Conservation (phyloP, 23 red algal genomes). For the Gracilariopsis chorda region DNA sequence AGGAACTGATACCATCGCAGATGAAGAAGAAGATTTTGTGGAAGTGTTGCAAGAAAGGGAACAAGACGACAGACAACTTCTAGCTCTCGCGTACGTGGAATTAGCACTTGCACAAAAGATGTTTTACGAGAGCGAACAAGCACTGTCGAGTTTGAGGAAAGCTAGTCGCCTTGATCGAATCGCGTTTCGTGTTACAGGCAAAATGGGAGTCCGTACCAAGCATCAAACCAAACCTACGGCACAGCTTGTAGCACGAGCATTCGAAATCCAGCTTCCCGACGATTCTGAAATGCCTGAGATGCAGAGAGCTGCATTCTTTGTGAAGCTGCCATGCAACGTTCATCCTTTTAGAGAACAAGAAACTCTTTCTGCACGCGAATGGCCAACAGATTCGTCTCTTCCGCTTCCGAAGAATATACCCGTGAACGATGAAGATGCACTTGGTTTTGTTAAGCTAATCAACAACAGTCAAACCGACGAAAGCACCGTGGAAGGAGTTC, state of each 20-base stretch:
- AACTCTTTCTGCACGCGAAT: neutral
- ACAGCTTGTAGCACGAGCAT: constrained; percentile 67
- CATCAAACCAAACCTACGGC: constrained; percentile 69
- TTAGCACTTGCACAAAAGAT: constrained; percentile 19
- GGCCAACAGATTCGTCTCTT: neutral
- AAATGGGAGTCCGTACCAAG: constrained; percentile 80
- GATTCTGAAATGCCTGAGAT: neutral
- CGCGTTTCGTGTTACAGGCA: constrained; percentile 30
- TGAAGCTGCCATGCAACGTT: neutral
- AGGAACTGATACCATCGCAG: neutral
- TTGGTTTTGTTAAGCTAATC: constrained; percentile 69
- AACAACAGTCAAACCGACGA: neutral
- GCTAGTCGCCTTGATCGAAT: constrained; percentile 20
- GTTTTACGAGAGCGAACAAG: constrained; percentile 58
- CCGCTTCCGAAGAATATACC: constrained; percentile 71
- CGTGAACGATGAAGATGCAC: constrained; percentile 76
- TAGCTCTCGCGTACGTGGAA: constrained; percentile 37
- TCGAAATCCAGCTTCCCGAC: neutral
- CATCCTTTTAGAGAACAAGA: neutral
- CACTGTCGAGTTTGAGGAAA: constrained; percentile 12
- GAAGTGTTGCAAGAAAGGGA: neutral
- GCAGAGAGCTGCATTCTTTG: neutral
- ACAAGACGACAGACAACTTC: neutral
- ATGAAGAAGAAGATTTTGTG: constrained; percentile 36
- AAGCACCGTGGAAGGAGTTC: neutral